Base-by-base conservation (phyloP, 176 grass and related monocot genomes). In the Musa troglodytarum region DNA sequence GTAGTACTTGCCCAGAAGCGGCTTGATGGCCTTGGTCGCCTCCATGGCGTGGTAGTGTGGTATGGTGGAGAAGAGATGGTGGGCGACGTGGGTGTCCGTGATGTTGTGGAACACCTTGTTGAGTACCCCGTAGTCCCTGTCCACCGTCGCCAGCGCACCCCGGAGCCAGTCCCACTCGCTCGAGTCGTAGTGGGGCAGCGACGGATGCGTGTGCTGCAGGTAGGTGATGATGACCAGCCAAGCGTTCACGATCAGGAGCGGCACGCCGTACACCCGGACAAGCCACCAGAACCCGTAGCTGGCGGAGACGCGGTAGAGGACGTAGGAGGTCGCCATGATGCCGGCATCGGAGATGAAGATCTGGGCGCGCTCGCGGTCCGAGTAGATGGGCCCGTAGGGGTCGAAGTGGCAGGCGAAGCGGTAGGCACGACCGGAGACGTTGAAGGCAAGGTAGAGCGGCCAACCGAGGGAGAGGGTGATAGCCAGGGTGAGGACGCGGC, bases 51-150 rank as follows among this genome's bases (percentile, higher is more conserved):
- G 85, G 81, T 96, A 96, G 85, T 96, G 93, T 8, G 93, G 93
- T 89, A 96, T 96, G 75, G 85, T 96, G 73, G 93, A 96, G 85
- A 96, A 96, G 78, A 96, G 90, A 84, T 96, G 93, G 85, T 96
- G 93, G 29, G 93, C 87, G 6, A 92, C 93, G 78, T 96, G 93
- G 1, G 93, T 96, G 84, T 96, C 93, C 0, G 93, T 96, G 83
- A 96, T 96, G 85, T 96, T 87, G 78, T 96, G 93, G 83, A 96
- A 96, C 3, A 96, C 85, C n/a, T 78, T 75, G 87, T 96, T 96
- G 69, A 96, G 87, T 78, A 96, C 66, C 26, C 93, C 93, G 29
- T 96, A 96, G 81, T 96, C 93, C 0, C 93, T 85, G 89, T 96
- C 93, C 73, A 96, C 56, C 64, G 93, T 96, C 54, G 93, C 89